Evolutionary conservation across 164 flowering plant species (phyloP).

Genomic region (Stephania japonica): DNA sequence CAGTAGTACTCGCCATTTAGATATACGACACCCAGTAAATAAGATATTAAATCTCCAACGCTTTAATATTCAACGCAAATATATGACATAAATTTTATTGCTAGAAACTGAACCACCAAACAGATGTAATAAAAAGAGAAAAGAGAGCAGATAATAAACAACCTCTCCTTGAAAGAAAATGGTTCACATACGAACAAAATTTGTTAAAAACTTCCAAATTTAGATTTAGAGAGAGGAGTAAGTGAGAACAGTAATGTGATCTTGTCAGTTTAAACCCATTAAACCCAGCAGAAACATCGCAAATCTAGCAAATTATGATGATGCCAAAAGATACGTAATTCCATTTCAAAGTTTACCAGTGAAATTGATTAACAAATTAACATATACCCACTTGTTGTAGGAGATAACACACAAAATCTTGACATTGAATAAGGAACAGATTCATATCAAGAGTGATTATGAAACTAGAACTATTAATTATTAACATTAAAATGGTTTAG

Average conservation of each 20-base stretch:
- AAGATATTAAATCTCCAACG: not conserved
- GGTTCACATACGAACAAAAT: not conserved
- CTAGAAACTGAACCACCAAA: not conserved
- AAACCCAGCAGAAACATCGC: not conserved
- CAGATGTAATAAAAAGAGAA: not conserved
- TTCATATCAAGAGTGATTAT: not conserved
- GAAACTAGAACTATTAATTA: not conserved
- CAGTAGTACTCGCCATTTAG: slow-evolving; percentile 13
- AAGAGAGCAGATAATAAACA: not conserved
- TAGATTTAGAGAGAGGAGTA: no score
- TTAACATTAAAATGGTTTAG: not conserved
- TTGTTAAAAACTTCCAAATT: not conserved
- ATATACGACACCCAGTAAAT: not conserved
- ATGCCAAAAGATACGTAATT: not conserved
- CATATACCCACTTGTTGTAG: not conserved
- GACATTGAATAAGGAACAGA: not conserved
- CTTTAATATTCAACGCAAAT: no score
- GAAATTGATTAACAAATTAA: not conserved
- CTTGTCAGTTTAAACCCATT: not conserved
- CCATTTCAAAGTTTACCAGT: not conserved
- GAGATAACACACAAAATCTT: not conserved
- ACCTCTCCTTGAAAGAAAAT: not conserved
- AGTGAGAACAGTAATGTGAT: not conserved
- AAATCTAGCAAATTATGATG: not conserved
- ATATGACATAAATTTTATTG: not conserved